These are phyloP conservation scores for Ustilago hordei DNA, from an alignment of 1,284 basidiomycete genomes.

Conservation along the genomic window DNA sequence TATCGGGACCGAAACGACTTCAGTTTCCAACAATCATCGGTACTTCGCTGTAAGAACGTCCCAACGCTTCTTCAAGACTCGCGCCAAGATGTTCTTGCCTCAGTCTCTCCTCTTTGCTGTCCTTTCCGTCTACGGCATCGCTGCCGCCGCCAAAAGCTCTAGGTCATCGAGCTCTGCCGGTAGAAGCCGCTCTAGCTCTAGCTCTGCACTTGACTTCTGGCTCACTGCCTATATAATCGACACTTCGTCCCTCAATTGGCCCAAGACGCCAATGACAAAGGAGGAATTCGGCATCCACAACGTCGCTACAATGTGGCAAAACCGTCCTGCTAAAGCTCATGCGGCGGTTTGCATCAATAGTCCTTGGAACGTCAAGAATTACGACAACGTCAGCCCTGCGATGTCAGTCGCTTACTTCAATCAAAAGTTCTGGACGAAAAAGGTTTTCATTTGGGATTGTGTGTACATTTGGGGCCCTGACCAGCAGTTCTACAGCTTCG, in stretches of 20 bases:
- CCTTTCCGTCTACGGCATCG: background rate
- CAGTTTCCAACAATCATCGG: background rate
- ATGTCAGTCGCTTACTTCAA: slow-evolving; percentile 17
- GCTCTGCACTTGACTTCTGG: background rate
- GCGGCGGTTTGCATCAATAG: slow-evolving; percentile 21
- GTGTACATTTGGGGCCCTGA: slow-evolving; percentile 23
- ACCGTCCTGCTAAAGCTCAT: slow-evolving; percentile 6
- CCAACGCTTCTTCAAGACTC: background rate
- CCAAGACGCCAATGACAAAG: slow-evolving; percentile 6
- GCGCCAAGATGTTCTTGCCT: background rate
- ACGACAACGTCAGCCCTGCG: slow-evolving; percentile 8
- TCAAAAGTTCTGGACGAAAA: background rate
- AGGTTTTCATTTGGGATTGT: slow-evolving; percentile 19
- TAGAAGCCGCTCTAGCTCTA: too few relatives aligned
- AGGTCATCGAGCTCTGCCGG: too few relatives aligned
- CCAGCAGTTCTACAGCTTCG: slow-evolving; percentile 13
- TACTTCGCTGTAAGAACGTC: background rate
- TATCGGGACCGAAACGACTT: too few relatives aligned
- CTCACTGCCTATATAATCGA: slow-evolving; percentile 8
- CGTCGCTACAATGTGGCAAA: slow-evolving; percentile 16
- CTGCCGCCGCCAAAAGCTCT: background rate
- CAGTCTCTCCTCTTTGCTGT: background rate
- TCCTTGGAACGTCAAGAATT: slow-evolving; percentile 17
- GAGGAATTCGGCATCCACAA: background rate
- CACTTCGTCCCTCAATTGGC: too few relatives aligned